Percentiles rank a stretch among this genome's conserved stretches.
Conservation (phyloP, 1,284 basidiomycete species). For the Cystobasidium sp. region DNA sequence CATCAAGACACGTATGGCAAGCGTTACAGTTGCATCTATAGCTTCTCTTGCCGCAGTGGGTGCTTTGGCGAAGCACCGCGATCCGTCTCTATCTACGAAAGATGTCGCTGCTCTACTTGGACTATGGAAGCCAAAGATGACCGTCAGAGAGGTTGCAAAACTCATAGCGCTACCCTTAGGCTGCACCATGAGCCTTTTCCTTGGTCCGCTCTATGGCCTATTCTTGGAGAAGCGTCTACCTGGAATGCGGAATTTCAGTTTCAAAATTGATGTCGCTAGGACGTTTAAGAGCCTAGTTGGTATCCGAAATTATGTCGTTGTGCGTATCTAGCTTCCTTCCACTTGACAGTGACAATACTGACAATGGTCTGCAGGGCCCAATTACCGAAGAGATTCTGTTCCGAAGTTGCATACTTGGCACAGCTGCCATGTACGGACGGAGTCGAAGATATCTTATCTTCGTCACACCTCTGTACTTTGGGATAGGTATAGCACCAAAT, state of each 20-base stretch:
- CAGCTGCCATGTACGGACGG: constrained; percentile 71
- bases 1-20: constrained; percentile 68
- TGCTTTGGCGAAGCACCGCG: constrained; percentile 3
- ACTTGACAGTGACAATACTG: not conserved
- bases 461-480: constrained; percentile 82
- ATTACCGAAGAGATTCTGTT: constrained; percentile 93
- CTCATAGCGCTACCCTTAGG: constrained; percentile 46
- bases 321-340: constrained; percentile 58
- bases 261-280: constrained; percentile 58
- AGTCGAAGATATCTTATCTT: constrained; percentile 69
- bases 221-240: constrained; percentile 68
- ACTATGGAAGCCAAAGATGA: constrained; percentile 49
- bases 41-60: constrained; percentile 62
- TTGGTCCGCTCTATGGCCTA: constrained; percentile 76
- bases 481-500: constrained; percentile 66
- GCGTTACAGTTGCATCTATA: constrained; percentile 66
- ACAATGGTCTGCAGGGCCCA: constrained; percentile 67
- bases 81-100: constrained; percentile 16
- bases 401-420: constrained; percentile 77
- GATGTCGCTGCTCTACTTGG: constrained; percentile 45
- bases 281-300: constrained; percentile 64
- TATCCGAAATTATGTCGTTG: constrained; percentile 76
- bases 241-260: constrained; percentile 65
- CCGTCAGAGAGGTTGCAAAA: constrained; percentile 46
- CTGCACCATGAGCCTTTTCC: constrained; percentile 76